These are phyloP conservation scores for Pichia sp. DNA, from an alignment of 1,139 yeast genomes.

Conservation along the genomic window DNA sequence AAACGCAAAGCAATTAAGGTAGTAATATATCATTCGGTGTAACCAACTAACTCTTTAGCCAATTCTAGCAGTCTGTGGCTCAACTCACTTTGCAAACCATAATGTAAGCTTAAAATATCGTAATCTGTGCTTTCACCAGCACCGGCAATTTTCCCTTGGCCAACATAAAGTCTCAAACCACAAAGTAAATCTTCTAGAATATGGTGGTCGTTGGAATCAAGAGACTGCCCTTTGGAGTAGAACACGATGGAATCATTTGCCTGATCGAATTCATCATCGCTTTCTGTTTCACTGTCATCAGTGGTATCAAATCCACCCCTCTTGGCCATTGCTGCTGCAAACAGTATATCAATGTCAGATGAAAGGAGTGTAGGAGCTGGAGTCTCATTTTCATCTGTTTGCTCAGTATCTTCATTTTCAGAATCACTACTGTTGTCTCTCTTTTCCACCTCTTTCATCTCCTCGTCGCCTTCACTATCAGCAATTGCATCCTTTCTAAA, in stretches of 20 bases:
- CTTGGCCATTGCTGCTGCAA: neutral
- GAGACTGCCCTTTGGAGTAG: neutral
- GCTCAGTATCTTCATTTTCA: neutral
- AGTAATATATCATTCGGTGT: slow-evolving; percentile 8
- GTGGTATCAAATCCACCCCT: neutral
- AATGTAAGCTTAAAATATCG: slow-evolving; percentile 25
- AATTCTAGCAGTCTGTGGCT: slow-evolving; percentile 28
- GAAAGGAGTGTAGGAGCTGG: neutral
- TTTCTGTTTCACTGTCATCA: neutral
- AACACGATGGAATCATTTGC: neutral
- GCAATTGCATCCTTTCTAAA: neutral
- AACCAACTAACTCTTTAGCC: slow-evolving; percentile 30
- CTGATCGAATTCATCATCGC: neutral
- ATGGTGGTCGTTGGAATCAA: slow-evolving; percentile 6
- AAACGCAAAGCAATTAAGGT: neutral
- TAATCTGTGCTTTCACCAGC: slow-evolving; percentile 20
- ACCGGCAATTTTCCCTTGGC: slow-evolving; percentile 14
- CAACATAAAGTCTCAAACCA: slow-evolving; percentile 19
- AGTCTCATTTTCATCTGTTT: slow-evolving; percentile 1
- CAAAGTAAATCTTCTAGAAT: slow-evolving; percentile 18
- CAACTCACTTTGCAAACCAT: slow-evolving; percentile 29
- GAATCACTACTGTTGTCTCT: neutral
- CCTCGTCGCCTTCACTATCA: neutral
- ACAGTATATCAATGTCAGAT: neutral
- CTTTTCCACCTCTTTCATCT: neutral